A percentile compares a stretch with the other conserved stretches of the same genome.
phyloP scores from a whole-genome alignment of 179 eudicot species.

The Carnegiea gigantea region DNA sequence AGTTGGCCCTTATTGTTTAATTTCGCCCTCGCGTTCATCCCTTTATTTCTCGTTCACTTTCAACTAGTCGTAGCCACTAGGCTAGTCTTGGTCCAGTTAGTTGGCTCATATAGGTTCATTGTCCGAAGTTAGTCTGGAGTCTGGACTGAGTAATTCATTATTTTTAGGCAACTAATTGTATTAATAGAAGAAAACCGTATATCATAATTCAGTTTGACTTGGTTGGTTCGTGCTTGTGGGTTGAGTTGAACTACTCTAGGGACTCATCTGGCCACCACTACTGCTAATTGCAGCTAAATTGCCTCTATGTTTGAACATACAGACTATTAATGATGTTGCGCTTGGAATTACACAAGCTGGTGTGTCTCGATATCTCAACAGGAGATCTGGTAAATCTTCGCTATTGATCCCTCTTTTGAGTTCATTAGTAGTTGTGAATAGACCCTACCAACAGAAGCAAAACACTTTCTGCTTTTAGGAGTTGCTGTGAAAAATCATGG shows the following conservation, averaged over 20 bases:
- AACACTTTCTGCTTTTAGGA: conserved; percentile 9
- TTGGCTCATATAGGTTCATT: neutral
- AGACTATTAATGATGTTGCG: conserved; percentile 81
- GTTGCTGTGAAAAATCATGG: conserved; percentile 5
- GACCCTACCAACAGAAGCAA: neutral
- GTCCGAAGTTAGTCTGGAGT: no score
- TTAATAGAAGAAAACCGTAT: no score
- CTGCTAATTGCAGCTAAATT: neutral
- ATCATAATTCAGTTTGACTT: no score
- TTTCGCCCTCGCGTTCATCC: neutral
- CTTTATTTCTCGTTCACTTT: no score
- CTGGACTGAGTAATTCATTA: no score
- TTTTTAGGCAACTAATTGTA: no score
- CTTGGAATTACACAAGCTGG: conserved; percentile 83
- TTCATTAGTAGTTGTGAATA: neutral
- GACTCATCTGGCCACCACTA: no score
- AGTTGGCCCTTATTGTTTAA: neutral
- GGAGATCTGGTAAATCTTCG: conserved; percentile 48
- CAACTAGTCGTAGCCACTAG: no score
- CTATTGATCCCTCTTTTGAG: neutral
- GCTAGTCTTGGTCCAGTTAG: neutral
- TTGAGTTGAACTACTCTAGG: no score
- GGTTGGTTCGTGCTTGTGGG: no score
- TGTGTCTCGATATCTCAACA: conserved; percentile 61
- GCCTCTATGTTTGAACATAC: conserved; percentile 22